phyloP scores from a whole-genome alignment of 345 rosid genomes.

The Sonneratia alba region DNA sequence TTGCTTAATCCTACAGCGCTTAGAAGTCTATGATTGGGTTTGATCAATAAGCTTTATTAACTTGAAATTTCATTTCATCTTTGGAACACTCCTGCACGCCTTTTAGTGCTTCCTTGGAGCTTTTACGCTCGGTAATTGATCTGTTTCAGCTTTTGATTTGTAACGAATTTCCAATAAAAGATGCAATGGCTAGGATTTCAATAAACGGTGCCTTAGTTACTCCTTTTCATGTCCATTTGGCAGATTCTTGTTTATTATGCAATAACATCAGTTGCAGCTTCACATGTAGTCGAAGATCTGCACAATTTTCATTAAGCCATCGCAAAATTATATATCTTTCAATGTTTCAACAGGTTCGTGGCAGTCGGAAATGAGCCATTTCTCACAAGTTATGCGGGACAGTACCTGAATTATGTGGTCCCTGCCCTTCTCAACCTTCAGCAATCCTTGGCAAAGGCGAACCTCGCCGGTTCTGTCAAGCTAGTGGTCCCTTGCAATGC shows the following conservation, averaged over 20 bases:
- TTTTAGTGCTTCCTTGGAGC: background rate
- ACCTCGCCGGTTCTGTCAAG: slow-evolving; percentile 77
- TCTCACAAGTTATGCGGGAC: slow-evolving; percentile 56
- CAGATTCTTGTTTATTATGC: background rate
- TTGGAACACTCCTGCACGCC: background rate
- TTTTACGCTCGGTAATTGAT: background rate
- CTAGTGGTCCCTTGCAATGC: slow-evolving; percentile 94
- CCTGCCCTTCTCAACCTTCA: slow-evolving; percentile 80
- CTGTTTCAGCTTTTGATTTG: background rate
- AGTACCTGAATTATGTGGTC: slow-evolving; percentile 60
- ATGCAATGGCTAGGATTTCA: no score
- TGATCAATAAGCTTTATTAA: background rate
- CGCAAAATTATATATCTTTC: background rate
- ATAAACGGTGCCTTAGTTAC: no score
- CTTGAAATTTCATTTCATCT: background rate
- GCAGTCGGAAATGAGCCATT: slow-evolving; percentile 98
- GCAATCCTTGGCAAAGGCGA: slow-evolving; percentile 67
- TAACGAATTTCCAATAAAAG: no score
- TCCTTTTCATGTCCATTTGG: no score
- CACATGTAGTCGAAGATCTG: background rate
- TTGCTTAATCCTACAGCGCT: background rate
- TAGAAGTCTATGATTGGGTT: background rate
- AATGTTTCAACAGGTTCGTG: slow-evolving; percentile 45
- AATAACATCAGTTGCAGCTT: background rate
- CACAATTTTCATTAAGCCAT: background rate